Conservation (phyloP, 2,329 filamentous ascomycete genomes). For the Davidsoniella neocaledoniae region DNA sequence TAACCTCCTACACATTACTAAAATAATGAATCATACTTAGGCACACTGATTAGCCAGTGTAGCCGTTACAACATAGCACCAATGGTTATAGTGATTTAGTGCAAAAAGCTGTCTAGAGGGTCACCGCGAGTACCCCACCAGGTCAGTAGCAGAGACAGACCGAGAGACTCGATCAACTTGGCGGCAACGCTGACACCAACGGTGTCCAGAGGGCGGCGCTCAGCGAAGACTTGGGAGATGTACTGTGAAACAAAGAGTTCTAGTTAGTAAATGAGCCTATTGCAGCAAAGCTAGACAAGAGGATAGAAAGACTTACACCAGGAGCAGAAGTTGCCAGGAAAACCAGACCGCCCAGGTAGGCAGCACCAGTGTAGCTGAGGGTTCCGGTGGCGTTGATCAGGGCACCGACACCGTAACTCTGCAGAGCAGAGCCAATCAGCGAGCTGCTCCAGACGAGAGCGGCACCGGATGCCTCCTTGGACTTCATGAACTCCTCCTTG, state of each 20-base stretch:
- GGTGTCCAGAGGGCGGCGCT: constrained; percentile 84
- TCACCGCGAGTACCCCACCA: constrained; percentile 96
- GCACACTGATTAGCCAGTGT: no score
- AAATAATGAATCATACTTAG: background rate
- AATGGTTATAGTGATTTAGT: constrained; percentile 4
- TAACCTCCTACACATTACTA: constrained; percentile 7
- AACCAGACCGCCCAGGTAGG: constrained; percentile 79
- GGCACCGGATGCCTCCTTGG: constrained; percentile 77
- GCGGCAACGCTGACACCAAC: constrained; percentile 71
- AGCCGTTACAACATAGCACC: no score
- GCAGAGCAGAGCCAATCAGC: constrained; percentile 71
- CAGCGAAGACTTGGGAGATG: constrained; percentile 69
- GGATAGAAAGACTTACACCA: constrained; percentile 40
- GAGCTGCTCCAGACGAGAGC: constrained; percentile 83
- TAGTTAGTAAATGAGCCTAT: no score
- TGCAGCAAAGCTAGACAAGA: background rate
- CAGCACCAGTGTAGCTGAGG: constrained; percentile 89
- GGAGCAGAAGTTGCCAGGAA: constrained; percentile 85
- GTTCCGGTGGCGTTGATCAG: constrained; percentile 91
- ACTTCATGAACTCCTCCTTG: constrained; percentile 91
- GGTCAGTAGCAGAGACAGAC: constrained; percentile 78
- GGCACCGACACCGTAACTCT: constrained; percentile 78
- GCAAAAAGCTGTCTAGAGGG: constrained; percentile 50
- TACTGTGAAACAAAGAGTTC: constrained; percentile 35
- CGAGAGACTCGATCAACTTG: constrained; percentile 83